These are phyloP conservation scores for Coprinopsis marcescibilis DNA, from an alignment of 768 basidiomycete genomes.

Conservation along the genomic window DNA sequence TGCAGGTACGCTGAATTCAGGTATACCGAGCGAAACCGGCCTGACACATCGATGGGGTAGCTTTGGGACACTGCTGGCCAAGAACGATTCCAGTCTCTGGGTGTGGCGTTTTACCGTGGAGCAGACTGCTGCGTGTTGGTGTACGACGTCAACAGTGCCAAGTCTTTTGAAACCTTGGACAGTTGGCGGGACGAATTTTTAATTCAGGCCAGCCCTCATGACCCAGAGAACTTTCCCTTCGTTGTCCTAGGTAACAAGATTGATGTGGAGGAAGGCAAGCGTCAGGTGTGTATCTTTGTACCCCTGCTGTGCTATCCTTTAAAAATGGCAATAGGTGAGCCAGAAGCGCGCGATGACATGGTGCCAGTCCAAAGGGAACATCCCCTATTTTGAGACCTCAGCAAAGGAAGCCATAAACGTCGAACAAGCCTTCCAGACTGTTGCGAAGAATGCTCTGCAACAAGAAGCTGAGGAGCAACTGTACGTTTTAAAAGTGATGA, in stretches of 20 bases:
- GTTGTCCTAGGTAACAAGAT: conserved; percentile 99
- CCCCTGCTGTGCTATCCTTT: background rate
- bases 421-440: conserved; percentile 99
- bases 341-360: conserved; percentile 99
- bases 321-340: conserved; percentile 58
- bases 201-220: conserved; percentile 96
- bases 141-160: conserved; percentile 97
- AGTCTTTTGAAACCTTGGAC: conserved; percentile 97
- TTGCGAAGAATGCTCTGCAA: conserved; percentile 98
- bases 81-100: conserved; percentile 98
- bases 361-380: conserved; percentile 99
- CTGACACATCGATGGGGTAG: too few relatives aligned
- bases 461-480: conserved; percentile 96
- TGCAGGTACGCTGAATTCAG: too few relatives aligned
- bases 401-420: conserved; percentile 99
- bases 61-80: conserved; percentile 99
- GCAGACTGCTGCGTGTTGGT: conserved; percentile 99
- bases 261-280: conserved; percentile 97
- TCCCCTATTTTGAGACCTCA: conserved; percentile 99
- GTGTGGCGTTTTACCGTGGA: conserved; percentile 98
- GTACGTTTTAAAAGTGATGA: conserved; percentile 39
- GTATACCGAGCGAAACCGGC: too few relatives aligned
- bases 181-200: conserved; percentile 99
- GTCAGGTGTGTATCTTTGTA: conserved; percentile 58
- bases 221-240: conserved; percentile 99